These are phyloP conservation scores for Chaetomium olivaceum DNA, from an alignment of 2,329 filamentous ascomycete species.

Conservation along the genomic window DNA sequence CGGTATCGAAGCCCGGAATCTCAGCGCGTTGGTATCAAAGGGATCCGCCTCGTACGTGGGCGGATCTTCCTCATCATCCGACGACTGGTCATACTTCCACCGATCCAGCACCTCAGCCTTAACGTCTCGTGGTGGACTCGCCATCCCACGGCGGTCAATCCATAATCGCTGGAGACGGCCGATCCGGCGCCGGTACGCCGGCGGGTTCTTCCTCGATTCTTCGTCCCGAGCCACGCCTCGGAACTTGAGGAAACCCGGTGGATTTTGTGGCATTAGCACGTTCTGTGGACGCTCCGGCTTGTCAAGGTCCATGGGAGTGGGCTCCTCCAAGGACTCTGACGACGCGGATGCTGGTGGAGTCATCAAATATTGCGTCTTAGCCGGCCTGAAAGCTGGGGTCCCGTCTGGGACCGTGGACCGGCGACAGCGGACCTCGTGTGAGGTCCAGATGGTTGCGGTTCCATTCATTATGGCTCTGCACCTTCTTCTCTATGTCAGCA, in stretches of 20 bases:
- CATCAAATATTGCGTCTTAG: slow-evolving; percentile 70
- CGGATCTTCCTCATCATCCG: slow-evolving; percentile 79
- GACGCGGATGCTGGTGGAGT: slow-evolving; percentile 61
- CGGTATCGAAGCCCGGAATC: slow-evolving; percentile 61
- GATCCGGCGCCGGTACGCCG: slow-evolving; percentile 78
- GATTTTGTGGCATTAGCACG: slow-evolving; percentile 5
- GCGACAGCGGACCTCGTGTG: slow-evolving; percentile 81
- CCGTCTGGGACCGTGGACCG: slow-evolving; percentile 64
- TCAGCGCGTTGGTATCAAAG: slow-evolving; percentile 59
- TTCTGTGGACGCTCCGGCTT: slow-evolving; percentile 42
- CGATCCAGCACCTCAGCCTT: slow-evolving; percentile 57
- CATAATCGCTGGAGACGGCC: slow-evolving; percentile 82
- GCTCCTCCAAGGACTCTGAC: slow-evolving; percentile 48
- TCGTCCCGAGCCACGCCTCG: slow-evolving; percentile 45
- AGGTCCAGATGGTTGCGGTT: slow-evolving; percentile 87
- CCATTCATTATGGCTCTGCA: slow-evolving; percentile 87
- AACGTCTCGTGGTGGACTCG: slow-evolving; percentile 50
- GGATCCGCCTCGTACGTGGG: slow-evolving; percentile 76
- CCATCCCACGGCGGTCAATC: slow-evolving; percentile 79
- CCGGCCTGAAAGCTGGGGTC: slow-evolving; percentile 70
- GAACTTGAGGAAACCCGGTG: slow-evolving; percentile 46
- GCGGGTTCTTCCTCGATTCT: slow-evolving; percentile 45
- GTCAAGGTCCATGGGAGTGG: slow-evolving; percentile 54
- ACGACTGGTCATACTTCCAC: slow-evolving; percentile 85
- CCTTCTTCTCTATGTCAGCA: slow-evolving; percentile 80